Evolutionary conservation across 1,284 basidiomycete genomes (phyloP), one percentile per base, ranked within the genome.

Genomic region (Xanthoconium separans): DNA sequence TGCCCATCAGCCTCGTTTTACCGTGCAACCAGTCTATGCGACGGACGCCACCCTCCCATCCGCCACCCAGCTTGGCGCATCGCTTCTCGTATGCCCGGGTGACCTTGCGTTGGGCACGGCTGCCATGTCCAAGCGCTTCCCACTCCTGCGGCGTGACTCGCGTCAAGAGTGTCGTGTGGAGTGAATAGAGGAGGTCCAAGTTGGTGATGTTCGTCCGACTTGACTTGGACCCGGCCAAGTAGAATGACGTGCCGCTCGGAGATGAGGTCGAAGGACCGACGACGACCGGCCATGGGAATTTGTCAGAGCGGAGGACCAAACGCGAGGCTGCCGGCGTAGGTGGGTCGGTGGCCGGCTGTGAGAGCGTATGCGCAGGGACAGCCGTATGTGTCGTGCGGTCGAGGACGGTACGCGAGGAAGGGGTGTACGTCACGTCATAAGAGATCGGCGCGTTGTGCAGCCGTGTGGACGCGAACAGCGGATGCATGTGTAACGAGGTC

Each of bases 41-140:
- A 47, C 82, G 76, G 30, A 88, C 82, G 33, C 86, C 86, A 30
- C 77, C 75, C 46, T 85, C 83, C 85, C 84, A 85, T 16, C 83
- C 84, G 13, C 81, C 83, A 37, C 83, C 84, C 72, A 80, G 76
- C 58, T 74, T 75, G 49, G 74, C 71, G 58, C 86, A 88, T 39
- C 85, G 73, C 57, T 75, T 75, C 65, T 86, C 81, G 63, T 87
- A 88, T 45, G 84, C 84, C 36, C 75, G 75, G 15, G 83, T 77
- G 27, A 84, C 77, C 61, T 78, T 78, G 51, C 77, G 73, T 65
- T 83, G 81, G 27, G 75, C 74, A 3, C 72, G 71, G 58, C 75
- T 79, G n/a, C 78, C 78, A 43, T 77, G 69, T 0, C 83, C 84
- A 5, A 88, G 74, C 0, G 75, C 69, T 39, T 80, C 79, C 85